Evolutionary conservation across 176 grass and related monocot species (phyloP).

Genomic region (Eleusine coracana): DNA sequence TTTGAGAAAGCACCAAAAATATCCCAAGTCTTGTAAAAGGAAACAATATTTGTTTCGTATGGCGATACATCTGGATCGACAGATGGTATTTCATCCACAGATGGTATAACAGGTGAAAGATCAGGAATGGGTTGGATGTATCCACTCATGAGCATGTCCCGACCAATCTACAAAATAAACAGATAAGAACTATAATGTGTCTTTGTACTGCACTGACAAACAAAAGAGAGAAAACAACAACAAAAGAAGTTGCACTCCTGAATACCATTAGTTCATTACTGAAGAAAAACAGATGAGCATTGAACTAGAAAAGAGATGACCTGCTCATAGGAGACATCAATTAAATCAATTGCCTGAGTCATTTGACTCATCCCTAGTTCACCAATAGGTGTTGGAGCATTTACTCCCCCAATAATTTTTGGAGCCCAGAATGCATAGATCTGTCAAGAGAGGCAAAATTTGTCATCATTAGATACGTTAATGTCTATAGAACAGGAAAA

Average conservation of each 20-base stretch:
- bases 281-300: not conserved
- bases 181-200: conserved; percentile 3
- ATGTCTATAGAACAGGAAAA: conserved; percentile 6
- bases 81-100: conserved; percentile 64
- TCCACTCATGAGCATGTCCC: conserved; percentile 93
- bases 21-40: conserved; percentile 99
- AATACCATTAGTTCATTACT: not conserved
- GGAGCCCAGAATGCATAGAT: conserved; percentile 82
- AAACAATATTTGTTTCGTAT: conserved; percentile 88
- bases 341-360: conserved; percentile 87
- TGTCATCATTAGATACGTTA: not conserved
- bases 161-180: conserved; percentile 61
- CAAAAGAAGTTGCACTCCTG: not conserved
- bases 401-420: conserved; percentile 93
- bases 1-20: conserved; percentile 94
- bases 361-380: conserved; percentile 94
- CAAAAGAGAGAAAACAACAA: not conserved
- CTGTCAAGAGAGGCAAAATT: conserved; percentile 51
- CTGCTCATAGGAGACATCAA: conserved; percentile 88
- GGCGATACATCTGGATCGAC: conserved; percentile 81
- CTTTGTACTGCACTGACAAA: not conserved
- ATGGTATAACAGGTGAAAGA: conserved; percentile 85
- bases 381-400: conserved; percentile 90
- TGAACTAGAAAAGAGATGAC: conserved; percentile 43
- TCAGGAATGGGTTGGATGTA: conserved; percentile 94